Evolutionary conservation across 83 land plant species (phyloP).

Genomic region (Diphasiastrum complanatum): DNA sequence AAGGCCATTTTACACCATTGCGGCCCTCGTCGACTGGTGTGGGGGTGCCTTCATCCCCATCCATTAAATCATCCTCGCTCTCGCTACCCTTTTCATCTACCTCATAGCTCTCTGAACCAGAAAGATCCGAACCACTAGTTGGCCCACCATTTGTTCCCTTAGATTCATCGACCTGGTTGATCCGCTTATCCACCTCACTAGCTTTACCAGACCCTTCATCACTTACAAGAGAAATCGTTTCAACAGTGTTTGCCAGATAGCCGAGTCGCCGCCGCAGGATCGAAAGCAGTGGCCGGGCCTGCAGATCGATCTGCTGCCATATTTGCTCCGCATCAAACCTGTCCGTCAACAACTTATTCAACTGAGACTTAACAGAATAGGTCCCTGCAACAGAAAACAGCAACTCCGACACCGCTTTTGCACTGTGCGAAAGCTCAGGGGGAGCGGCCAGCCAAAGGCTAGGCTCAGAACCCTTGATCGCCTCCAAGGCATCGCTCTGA

Average conservation of each 20-base stretch:
- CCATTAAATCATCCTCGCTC: slow-evolving; percentile 29
- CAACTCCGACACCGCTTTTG: slow-evolving; percentile 43
- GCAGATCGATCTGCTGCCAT: slow-evolving; percentile 92
- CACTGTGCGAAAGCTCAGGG: slow-evolving; percentile 35
- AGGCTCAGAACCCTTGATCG: slow-evolving; percentile 43
- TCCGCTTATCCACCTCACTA: slow-evolving; percentile 12
- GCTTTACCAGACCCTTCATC: slow-evolving; percentile 2
- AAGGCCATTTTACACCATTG: slow-evolving; percentile 24
- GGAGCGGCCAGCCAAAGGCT: slow-evolving; percentile 55
- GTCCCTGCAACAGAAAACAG: slow-evolving; percentile 43
- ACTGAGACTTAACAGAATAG: slow-evolving; percentile 37
- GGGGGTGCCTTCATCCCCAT: slow-evolving; percentile 21
- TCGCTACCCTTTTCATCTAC: slow-evolving; percentile 25
- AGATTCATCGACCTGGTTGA: slow-evolving; percentile 25
- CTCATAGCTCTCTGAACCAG: slow-evolving; percentile 28
- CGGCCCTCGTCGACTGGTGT: slow-evolving; percentile 30
- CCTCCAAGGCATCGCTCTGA: slow-evolving; percentile 44
- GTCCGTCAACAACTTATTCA: slow-evolving; percentile 28
- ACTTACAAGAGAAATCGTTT: not conserved
- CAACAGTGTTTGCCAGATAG: slow-evolving; percentile 31
- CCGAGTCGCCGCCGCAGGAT: slow-evolving; percentile 37
- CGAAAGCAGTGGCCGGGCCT: slow-evolving; percentile 48
- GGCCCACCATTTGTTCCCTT: slow-evolving; percentile 26
- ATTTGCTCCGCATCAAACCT: slow-evolving; percentile 95
- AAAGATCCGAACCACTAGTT: slow-evolving; percentile 31